These are phyloP conservation scores for Diaporthe australafricana DNA, from an alignment of 2,329 filamentous ascomycete species.

Conservation along the genomic window DNA sequence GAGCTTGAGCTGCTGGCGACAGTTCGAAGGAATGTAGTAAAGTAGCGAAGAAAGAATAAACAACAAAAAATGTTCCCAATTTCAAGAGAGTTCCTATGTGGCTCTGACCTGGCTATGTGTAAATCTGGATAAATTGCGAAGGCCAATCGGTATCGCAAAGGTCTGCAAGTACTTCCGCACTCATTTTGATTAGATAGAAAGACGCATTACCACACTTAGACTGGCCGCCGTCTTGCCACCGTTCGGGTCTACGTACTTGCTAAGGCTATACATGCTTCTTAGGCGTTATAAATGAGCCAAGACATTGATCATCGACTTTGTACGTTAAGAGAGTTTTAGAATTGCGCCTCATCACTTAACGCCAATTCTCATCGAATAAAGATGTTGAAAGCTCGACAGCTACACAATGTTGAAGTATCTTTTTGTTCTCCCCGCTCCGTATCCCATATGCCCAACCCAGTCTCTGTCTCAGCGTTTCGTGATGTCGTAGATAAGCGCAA, in stretches of 20 bases:
- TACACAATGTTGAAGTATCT: constrained; percentile 29
- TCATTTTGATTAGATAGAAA: too few species aligned
- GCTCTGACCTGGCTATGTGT: background rate
- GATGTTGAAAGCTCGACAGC: constrained; percentile 27
- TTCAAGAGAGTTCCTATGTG: background rate
- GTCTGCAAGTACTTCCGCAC: too few species aligned
- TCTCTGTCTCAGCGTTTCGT: constrained; percentile 19
- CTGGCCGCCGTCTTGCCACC: too few species aligned
- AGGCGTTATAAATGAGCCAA: background rate
- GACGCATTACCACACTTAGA: too few species aligned
- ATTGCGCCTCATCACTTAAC: background rate
- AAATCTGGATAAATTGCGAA: too few species aligned
- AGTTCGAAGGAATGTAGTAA: background rate
- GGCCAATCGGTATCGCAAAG: too few species aligned
- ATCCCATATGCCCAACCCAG: constrained; percentile 25
- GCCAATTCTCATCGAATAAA: constrained; percentile 26
- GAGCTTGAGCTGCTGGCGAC: background rate
- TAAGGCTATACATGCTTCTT: too few species aligned
- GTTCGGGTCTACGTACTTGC: too few species aligned
- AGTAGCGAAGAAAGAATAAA: background rate
- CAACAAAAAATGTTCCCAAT: background rate
- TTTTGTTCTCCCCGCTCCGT: background rate
- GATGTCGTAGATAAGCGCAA: constrained; percentile 29
- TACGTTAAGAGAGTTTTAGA: background rate
- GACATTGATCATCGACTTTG: background rate